Conservation (phyloP, 140 eudicot genomes). For the Bidens hawaiensis region DNA sequence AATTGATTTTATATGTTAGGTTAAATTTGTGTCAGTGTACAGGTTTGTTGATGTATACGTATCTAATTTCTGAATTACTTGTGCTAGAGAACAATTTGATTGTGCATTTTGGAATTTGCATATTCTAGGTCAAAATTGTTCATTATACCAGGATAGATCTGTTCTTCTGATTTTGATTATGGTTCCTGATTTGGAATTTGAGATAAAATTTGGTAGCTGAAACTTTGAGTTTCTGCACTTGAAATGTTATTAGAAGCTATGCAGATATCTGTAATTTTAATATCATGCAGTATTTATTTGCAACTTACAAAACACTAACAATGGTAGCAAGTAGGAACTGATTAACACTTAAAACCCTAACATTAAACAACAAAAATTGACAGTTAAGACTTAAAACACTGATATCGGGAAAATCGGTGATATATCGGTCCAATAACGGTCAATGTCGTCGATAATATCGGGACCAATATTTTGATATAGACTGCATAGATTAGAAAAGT, state of each 20-base stretch:
- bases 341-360: too few species aligned
- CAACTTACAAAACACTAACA: too few species aligned
- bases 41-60: not conserved
- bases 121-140: slow-evolving; percentile 11
- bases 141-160: not conserved
- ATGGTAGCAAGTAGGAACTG: too few species aligned
- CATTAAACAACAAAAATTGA: too few species aligned
- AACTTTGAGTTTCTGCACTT: slow-evolving; percentile 4
- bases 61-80: not conserved
- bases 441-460: too few species aligned
- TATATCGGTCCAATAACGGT: too few species aligned
- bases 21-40: not conserved
- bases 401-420: too few species aligned
- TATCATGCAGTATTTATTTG: too few species aligned
- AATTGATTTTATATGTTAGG: slow-evolving; percentile 15
- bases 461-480: too few species aligned
- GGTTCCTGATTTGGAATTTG: slow-evolving; percentile 8
- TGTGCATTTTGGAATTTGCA: slow-evolving; percentile 12
- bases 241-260: not conserved
- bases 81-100: slow-evolving; percentile 6
- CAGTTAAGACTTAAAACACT: too few species aligned
- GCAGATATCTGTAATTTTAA: too few species aligned
- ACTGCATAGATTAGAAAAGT: too few species aligned
- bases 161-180: not conserved
- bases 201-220: slow-evolving; percentile 9